Evolutionary conservation across 2,329 filamentous ascomycete species (phyloP).

Genomic region (Xenosphaeropsis pyriputrescens): DNA sequence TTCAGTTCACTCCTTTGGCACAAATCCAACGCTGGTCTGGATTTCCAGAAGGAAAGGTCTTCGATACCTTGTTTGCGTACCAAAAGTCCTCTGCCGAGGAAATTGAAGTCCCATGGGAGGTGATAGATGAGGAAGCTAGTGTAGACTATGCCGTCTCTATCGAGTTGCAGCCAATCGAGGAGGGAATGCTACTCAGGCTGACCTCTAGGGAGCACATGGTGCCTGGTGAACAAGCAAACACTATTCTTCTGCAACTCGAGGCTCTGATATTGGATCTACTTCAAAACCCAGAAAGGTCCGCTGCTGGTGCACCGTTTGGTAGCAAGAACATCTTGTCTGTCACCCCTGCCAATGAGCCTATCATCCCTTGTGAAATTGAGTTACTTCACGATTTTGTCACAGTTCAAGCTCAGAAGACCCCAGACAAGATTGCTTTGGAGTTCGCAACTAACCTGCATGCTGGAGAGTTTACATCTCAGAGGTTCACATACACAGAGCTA

Average conservation of each 20-base stretch:
- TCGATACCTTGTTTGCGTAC: constrained; percentile 77
- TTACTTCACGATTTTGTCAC: constrained; percentile 74
- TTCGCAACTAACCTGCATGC: constrained; percentile 48
- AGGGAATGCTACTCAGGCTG: constrained; percentile 38
- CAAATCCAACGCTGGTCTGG: constrained; percentile 62
- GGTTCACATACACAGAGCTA: constrained; percentile 65
- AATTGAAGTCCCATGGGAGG: constrained; percentile 33
- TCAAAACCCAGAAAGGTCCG: constrained; percentile 24
- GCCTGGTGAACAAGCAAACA: constrained; percentile 48
- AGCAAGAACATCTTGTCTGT: constrained; percentile 43
- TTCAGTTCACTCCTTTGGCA: constrained; percentile 58
- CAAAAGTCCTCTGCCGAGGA: constrained; percentile 38
- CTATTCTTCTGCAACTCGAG: constrained; percentile 62
- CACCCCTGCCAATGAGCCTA: constrained; percentile 40
- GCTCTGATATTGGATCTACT: constrained; percentile 45
- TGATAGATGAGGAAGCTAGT: constrained; percentile 49
- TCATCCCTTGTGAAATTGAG: constrained; percentile 36
- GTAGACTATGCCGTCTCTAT: constrained; percentile 72
- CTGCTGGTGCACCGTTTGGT: constrained; percentile 8
- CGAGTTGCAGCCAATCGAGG: constrained; percentile 48
- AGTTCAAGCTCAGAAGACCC: constrained; percentile 34
- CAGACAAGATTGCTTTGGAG: constrained; percentile 55
- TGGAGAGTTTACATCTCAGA: constrained; percentile 26
- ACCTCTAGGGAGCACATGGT: constrained; percentile 52
- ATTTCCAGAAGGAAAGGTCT: constrained; percentile 48